Base-by-base conservation (phyloP, 1,284 basidiomycete species). In the Phellopilus nigrolimitatus region DNA sequence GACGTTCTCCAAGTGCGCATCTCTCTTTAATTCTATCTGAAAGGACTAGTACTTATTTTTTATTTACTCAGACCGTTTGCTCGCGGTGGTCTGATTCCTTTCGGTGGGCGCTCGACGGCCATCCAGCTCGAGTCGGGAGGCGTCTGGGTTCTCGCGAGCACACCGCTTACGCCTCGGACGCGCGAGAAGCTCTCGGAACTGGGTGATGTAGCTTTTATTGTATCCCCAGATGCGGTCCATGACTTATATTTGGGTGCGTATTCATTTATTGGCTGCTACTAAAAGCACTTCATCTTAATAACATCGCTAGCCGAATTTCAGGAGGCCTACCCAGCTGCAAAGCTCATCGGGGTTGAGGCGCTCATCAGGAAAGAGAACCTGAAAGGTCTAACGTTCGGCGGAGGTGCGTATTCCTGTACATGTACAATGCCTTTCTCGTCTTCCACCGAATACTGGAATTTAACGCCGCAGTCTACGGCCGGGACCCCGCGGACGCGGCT, bases 101-200 rank as follows among this genome's bases (percentile, higher is more conserved):
- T 91, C 22, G 91, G 91, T 1, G 89, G 89, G 19, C 72, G 91
- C 41, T 86, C 87, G 1, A 95, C 90, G 0, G 93, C 92, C 1
- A 74, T 97, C 63, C 82, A 78, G 67, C 70, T 95, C 51, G 69
- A 68, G 45, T 74, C 78, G 49, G 82, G 84, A 15, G 82, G 79
- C 3, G 80, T 95, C 21, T 95, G 91, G 81, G 72, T 97, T 1
- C 74, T 95, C 28, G 91, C 91, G 1, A 93, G 90, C 1, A 91
- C 90, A 3, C 88, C 89, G 0, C 68, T 91, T 49, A 81, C 83
- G 41, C 68, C 75, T 4, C 83, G 83, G 30, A 95, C 90, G 1
- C 86, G 84, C 64, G 61, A 71, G 1, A 87, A 81, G 54, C 66
- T 95, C 25, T 75, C 83, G 47, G 74, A 81, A 45, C 70, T 95